phyloP scores from a whole-genome alignment of 176 grass and related monocot genomes.

The Aegilops sharonensis region DNA sequence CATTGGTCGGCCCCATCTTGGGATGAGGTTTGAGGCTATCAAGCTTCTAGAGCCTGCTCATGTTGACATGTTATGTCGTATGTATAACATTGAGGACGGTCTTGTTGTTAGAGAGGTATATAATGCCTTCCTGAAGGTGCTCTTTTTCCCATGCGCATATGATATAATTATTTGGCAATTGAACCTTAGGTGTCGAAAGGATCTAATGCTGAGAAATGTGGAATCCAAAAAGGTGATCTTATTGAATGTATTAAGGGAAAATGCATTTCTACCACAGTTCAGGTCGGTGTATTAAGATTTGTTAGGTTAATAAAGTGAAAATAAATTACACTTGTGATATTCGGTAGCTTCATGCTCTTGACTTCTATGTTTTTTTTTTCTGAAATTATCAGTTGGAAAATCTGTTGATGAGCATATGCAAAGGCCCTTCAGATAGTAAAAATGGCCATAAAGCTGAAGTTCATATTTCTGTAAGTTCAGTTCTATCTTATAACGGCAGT shows the following conservation, averaged over 20 bases:
- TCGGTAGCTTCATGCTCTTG: background rate
- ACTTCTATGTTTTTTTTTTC: background rate
- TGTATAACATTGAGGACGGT: background rate
- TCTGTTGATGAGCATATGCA: background rate
- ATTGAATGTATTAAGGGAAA: background rate
- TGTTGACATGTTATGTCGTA: background rate
- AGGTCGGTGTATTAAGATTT: background rate
- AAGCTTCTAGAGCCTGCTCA: slow-evolving; percentile 3
- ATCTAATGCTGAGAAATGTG: background rate
- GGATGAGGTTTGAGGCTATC: slow-evolving; percentile 7
- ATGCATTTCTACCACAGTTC: background rate
- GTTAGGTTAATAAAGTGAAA: background rate
- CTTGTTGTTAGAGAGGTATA: slow-evolving; percentile 26
- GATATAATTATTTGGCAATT: background rate
- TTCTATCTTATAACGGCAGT: background rate
- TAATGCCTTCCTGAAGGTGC: background rate
- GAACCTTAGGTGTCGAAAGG: slow-evolving; percentile 2
- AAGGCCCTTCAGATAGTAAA: background rate
- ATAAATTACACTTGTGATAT: background rate
- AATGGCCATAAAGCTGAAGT: background rate
- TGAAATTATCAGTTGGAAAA: slow-evolving; percentile 20
- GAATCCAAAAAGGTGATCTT: background rate
- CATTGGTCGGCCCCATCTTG: slow-evolving; percentile 20
- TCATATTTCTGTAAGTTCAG: background rate
- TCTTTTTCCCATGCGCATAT: background rate